Conservation (phyloP, 495 filamentous ascomycete species). For the Lasiosphaeria hispida region DNA sequence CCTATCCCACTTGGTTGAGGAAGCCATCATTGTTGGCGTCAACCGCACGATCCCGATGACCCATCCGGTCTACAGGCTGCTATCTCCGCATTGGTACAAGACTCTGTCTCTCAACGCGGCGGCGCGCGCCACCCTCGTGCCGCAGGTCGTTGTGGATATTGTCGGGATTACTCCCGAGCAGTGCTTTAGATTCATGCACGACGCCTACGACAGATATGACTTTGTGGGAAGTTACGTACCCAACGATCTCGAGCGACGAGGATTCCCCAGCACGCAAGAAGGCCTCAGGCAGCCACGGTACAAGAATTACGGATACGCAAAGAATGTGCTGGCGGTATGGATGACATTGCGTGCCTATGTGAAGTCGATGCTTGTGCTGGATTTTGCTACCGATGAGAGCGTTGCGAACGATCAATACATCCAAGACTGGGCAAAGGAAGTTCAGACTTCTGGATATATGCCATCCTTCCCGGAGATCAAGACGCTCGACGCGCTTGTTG, state of each 20-base stretch:
- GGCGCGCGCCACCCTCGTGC: constrained; percentile 44
- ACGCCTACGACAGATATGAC: constrained; percentile 41
- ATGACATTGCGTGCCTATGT: constrained; percentile 37
- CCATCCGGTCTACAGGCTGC: constrained; percentile 40
- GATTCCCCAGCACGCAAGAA: constrained; percentile 38
- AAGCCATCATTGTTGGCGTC: constrained; percentile 46
- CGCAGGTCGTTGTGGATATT: constrained; percentile 40
- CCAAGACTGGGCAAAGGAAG: constrained; percentile 38
- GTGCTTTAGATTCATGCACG: constrained; percentile 28
- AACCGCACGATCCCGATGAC: constrained; percentile 39
- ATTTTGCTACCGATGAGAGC: constrained; percentile 21
- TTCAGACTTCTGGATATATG: constrained; percentile 32
- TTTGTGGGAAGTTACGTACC: constrained; percentile 44
- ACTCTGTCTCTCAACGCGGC: constrained; percentile 50
- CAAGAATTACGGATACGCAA: constrained; percentile 48
- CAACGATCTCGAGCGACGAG: constrained; percentile 42
- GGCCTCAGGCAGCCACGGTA: constrained; percentile 37
- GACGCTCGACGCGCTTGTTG: constrained; percentile 76
- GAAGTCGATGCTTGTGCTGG: constrained; percentile 26
- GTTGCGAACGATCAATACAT: constrained; percentile 34
- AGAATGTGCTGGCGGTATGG: constrained; percentile 44
- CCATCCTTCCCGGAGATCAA: constrained; percentile 65
- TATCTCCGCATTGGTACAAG: constrained; percentile 50
- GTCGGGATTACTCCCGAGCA: constrained; percentile 34
- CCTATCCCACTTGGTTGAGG: constrained; percentile 47